Conservation (phyloP, 2,329 filamentous ascomycete species). For the Apiospora hydei region DNA sequence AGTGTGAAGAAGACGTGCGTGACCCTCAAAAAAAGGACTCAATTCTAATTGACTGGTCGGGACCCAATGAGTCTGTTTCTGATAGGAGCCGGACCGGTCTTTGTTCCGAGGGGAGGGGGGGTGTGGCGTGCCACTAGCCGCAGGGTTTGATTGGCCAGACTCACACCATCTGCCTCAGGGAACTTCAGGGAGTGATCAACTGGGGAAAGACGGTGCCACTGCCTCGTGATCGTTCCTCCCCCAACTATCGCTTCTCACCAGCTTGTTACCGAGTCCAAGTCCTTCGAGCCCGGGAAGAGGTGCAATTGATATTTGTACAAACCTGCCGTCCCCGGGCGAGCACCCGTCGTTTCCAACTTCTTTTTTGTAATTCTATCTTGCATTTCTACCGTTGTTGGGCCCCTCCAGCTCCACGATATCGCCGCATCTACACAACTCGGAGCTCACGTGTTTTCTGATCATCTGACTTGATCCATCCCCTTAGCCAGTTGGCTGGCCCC, state of each 20-base stretch:
- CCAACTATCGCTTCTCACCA: constrained; percentile 24
- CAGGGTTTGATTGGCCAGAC: constrained; percentile 20
- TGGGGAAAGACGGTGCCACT: constrained; percentile 24
- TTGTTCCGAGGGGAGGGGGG: constrained; percentile 20
- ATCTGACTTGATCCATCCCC: constrained; percentile 23
- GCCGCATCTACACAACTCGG: constrained; percentile 4
- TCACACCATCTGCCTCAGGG: constrained; percentile 21
- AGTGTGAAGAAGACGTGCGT: constrained; percentile 2
- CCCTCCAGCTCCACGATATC: constrained; percentile 20
- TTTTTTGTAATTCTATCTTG: constrained; percentile 2
- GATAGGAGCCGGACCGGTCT: constrained; percentile 6
- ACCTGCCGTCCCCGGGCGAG: constrained; percentile 5
- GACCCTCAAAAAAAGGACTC: background rate
- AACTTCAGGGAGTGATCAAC: constrained; percentile 24
- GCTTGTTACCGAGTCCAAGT: constrained; percentile 19
- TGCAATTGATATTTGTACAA: constrained; percentile 20
- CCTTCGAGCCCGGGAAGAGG: constrained; percentile 17
- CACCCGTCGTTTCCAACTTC: background rate
- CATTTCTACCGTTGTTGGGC: background rate
- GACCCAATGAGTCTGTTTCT: constrained; percentile 6
- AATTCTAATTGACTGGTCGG: constrained; percentile 6
- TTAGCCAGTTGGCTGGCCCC: constrained; percentile 21
- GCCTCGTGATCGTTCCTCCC: constrained; percentile 24
- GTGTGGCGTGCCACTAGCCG: constrained; percentile 22
- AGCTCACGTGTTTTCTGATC: constrained; percentile 25